These are phyloP conservation scores for Paspalum vaginatum DNA, from an alignment of 176 grass and related monocot genomes.

Conservation along the genomic window DNA sequence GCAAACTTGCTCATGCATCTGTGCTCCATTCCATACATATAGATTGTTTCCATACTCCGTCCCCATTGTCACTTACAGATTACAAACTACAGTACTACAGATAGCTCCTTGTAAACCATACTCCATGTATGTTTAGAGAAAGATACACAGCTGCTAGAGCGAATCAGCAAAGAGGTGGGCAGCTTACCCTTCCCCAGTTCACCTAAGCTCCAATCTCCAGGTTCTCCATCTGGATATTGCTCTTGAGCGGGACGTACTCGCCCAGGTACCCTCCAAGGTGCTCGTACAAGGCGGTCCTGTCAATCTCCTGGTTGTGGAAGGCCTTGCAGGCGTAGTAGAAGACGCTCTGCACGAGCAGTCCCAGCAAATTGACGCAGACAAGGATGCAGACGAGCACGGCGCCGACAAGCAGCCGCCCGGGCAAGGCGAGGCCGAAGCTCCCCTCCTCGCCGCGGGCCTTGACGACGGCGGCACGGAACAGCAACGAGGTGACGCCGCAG, in stretches of 20 bases:
- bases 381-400: conserved; percentile 73
- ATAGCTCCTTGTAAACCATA: conserved; percentile 15
- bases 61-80: conserved; percentile 37
- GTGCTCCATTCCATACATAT: conserved; percentile 27
- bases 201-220: conserved; percentile 47
- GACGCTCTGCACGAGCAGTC: conserved; percentile 82
- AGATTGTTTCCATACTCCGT: background rate
- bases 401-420: conserved; percentile 54
- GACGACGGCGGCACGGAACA: conserved; percentile 84
- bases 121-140: conserved; percentile 36
- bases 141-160: conserved; percentile 12
- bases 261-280: conserved; percentile 94
- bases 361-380: conserved; percentile 75
- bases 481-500: conserved; percentile 59
- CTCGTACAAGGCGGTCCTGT: conserved; percentile 76
- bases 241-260: conserved; percentile 96
- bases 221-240: conserved; percentile 95
- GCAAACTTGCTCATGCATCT: conserved; percentile 34
- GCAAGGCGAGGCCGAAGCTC: conserved; percentile 60
- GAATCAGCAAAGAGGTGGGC: conserved; percentile 27
- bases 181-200: conserved; percentile 42
- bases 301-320: conserved; percentile 95
- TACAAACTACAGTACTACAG: conserved; percentile 7
- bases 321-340: conserved; percentile 99
- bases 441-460: conserved; percentile 73